Evolutionary conservation across 306 rosid species (phyloP), one percentile per base, ranked within the genome.

Genomic region (Castanea crenata): DNA sequence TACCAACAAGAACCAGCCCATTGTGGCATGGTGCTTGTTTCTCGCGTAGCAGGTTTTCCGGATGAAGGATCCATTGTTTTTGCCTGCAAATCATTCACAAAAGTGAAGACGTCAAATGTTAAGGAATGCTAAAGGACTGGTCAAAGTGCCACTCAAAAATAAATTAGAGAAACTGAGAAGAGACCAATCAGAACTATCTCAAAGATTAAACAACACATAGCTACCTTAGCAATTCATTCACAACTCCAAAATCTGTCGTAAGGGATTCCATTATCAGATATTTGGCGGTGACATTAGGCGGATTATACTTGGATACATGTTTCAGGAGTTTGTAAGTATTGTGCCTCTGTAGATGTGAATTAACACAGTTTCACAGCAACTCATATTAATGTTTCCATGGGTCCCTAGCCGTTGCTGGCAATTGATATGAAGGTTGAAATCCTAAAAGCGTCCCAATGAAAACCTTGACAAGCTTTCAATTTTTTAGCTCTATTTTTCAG

Each of bases 1-100:
- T 85, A 95, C 99, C 99, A 95, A 90, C 99, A 95, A 75, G 99
- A 95, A 84, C 99, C 99, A 80, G 99, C 99, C 99, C 99, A 92
- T 71, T 95, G 99, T 10, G 99, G 99, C 99, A 92, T 95, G 74
- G 99, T 92, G 83, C 87, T 95, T 79, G 98, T 90, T 84, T 95
- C 99, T 80, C 98, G 90, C 67, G 83, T 89, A 74, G 97, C 97
- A 59, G 94, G 89, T 83, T 90, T 92, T 86, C 96, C 97, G 55
- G 99, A 87, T 74, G 84, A 69, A 72, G 86, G 83, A 86, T 95
- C 97, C 38, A 79, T 82, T 27, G 98, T 87, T 69, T 78, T 86
- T 70, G 86, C 90, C 99, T 92, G 84, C 78, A 77, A 84, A 69
- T 34, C 52, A 79, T 55, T 27, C 46, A 7, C 57, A 56, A 78